Percentiles rank a stretch among this genome's conserved stretches.
phyloP scores from a whole-genome alignment of 1,284 basidiomycete genomes.

The Neolentinus lepideus region DNA sequence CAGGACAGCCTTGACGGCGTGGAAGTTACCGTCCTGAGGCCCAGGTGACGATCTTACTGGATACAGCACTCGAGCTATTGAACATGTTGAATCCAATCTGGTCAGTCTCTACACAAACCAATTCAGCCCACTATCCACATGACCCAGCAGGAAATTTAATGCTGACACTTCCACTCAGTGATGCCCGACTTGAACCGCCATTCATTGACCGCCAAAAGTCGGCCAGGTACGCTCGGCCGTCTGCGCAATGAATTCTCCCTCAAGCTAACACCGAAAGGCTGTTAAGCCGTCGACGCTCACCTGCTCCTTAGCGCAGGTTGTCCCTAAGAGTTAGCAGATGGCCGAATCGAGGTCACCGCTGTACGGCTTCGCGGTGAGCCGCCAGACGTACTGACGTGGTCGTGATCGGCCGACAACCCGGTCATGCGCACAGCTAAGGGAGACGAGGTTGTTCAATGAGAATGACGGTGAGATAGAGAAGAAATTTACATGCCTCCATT shows the following conservation, averaged over 20 bases:
- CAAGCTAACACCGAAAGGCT: constrained; percentile 26
- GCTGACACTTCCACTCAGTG: constrained; percentile 33
- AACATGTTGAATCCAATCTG: constrained; percentile 39
- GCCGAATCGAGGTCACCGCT: constrained; percentile 14
- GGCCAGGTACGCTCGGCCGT: constrained; percentile 36
- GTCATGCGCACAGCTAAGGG: constrained; percentile 32
- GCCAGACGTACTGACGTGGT: constrained; percentile 27
- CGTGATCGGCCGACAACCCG: constrained; percentile 30
- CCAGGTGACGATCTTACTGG: constrained; percentile 30
- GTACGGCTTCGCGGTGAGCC: constrained; percentile 33
- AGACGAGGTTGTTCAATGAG: neutral
- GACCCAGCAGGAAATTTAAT: neutral
- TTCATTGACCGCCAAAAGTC: constrained; percentile 32
- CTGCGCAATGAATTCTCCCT: constrained; percentile 35
- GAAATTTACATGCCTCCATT: constrained; percentile 29
- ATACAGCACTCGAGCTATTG: constrained; percentile 32
- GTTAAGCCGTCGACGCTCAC: constrained; percentile 28
- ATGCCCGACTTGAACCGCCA: constrained; percentile 38
- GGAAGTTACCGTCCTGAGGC: constrained; percentile 35
- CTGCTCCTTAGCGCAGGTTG: constrained; percentile 33
- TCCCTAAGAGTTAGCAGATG: constrained; percentile 15
- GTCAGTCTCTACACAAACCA: constrained; percentile 22
- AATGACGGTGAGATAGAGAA: neutral
- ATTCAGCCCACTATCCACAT: neutral
- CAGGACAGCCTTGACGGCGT: constrained; percentile 32